These are phyloP conservation scores for Clohesyomyces aquaticus DNA, from an alignment of 495 filamentous ascomycete genomes.

Conservation along the genomic window DNA sequence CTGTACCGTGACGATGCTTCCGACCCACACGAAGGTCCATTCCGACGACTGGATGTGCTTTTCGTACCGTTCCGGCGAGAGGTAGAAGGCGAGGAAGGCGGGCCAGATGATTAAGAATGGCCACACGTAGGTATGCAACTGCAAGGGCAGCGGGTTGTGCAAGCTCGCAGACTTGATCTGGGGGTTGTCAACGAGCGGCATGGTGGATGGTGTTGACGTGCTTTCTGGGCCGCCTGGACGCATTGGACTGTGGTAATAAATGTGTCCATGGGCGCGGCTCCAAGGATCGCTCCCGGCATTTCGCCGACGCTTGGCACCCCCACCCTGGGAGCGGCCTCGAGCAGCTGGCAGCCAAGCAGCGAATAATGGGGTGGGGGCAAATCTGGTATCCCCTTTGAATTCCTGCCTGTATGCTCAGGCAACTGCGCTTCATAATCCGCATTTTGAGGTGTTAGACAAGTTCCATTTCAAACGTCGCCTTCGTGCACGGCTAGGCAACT, in stretches of 20 bases:
- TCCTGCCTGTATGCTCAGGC: no score
- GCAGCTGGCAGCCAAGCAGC: no score
- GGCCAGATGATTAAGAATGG: slow-evolving; percentile 92
- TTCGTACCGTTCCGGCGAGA: slow-evolving; percentile 80
- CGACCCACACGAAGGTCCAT: slow-evolving; percentile 96
- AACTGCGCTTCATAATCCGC: no score
- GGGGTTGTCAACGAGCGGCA: slow-evolving; percentile 82
- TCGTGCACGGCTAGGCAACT: no score
- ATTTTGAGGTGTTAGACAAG: no score
- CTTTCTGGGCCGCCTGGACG: background rate
- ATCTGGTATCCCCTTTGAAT: no score
- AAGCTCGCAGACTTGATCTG: slow-evolving; percentile 88
- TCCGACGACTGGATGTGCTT: slow-evolving; percentile 85
- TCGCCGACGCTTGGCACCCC: background rate
- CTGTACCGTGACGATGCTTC: slow-evolving; percentile 83
- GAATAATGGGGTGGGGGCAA: no score
- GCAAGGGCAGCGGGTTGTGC: slow-evolving; percentile 81
- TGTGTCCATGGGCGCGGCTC: background rate
- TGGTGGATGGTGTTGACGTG: slow-evolving; percentile 12
- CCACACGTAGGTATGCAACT: slow-evolving; percentile 86
- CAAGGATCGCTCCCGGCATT: background rate
- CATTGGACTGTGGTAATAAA: background rate
- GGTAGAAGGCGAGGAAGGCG: slow-evolving; percentile 81
- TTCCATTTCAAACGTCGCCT: no score
- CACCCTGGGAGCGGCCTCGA: background rate